Evolutionary conservation across 345 rosid genomes (phyloP), one percentile per base, ranked within the genome.

Genomic region (Noccaea caerulescens): DNA sequence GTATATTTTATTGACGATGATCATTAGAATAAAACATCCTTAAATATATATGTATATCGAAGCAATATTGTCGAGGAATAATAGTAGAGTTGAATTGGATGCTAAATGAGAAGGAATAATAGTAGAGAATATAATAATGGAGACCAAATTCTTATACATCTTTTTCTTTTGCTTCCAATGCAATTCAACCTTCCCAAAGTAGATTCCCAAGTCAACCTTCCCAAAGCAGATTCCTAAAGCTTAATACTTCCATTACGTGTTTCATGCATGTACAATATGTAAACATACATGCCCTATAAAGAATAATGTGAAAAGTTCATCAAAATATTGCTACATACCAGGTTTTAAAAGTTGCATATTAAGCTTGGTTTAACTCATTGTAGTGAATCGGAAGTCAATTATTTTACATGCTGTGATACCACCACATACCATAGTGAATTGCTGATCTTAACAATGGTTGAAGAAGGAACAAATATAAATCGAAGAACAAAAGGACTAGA

Each of bases 161-260:
- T 3, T 50, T 23, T 7, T 12, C 43, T n/a, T 14, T 4, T 46
- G 9, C 45, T 16, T 58, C 9, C 3, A 44, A 37, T 51, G 44
- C 23, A 25, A 3, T 23, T 11, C 37, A 50, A 65, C 46, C 47
- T 57, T 36, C 51, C 12, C 7, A 50, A 65, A 50, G 58, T 10
- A 51, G 38, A 66, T 65, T 37, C 20, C 33, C 57, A n/a, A n/a
- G n/a, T 11, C 37, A 50, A 65, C 46, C 47, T 57, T 36, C 51
- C 12, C 7, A 50, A 65, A 50, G 58, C 10, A 51, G 38, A 66
- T 65, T 37, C 20, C 33, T 45, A n/a, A n/a, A n/a, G 23, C 23
- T 20, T 65, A 65, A 34, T 62, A 45, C 53, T 14, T 43, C 8
- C 32, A 46, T 14, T 32, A 33, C 43, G 46, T 55, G 32, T 46